These are phyloP conservation scores for Galium porrigens DNA, from an alignment of 305 asterid species.

Conservation along the genomic window DNA sequence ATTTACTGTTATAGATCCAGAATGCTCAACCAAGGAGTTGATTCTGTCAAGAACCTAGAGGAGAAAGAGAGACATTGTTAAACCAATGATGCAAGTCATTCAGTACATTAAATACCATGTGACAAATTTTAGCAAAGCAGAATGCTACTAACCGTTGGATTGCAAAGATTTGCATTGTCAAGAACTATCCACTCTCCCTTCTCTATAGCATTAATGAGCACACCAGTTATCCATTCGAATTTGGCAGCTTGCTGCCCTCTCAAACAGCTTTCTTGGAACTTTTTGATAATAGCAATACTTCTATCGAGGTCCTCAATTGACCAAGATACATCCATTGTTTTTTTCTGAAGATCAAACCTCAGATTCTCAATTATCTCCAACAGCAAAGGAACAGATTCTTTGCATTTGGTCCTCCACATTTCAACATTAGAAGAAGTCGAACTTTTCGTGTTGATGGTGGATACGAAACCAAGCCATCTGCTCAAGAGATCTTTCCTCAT, in stretches of 20 bases:
- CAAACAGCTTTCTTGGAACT: conserved; percentile 33
- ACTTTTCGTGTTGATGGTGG: conserved; percentile 27
- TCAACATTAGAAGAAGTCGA: conserved; percentile 31
- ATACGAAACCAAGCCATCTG: conserved; percentile 59
- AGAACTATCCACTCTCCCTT: conserved; percentile 97
- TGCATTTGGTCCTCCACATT: conserved; percentile 27
- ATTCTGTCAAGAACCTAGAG: conserved; percentile 92
- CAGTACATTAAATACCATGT: neutral
- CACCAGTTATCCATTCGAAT: conserved; percentile 93
- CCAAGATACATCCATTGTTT: conserved; percentile 43
- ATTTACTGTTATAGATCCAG: conserved; percentile 79
- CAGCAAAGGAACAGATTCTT: conserved; percentile 36
- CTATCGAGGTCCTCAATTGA: conserved; percentile 48
- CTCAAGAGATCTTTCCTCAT: conserved; percentile 33
- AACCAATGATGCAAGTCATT: neutral
- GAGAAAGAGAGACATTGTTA: conserved; percentile 17
- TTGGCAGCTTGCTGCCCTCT: conserved; percentile 41
- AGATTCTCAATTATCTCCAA: conserved; percentile 53
- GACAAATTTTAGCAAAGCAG: neutral
- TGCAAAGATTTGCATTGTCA: conserved; percentile 98
- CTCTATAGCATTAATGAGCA: conserved; percentile 75
- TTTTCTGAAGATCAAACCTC: conserved; percentile 28
- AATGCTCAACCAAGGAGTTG: conserved; percentile 93
- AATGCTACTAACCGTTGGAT: conserved; percentile 69
- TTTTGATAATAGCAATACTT: conserved; percentile 34